Evolutionary conservation across 2,329 filamentous ascomycete species (phyloP), one percentile per base, ranked within the genome.

Genomic region (Cryphonectria carpinicola): DNA sequence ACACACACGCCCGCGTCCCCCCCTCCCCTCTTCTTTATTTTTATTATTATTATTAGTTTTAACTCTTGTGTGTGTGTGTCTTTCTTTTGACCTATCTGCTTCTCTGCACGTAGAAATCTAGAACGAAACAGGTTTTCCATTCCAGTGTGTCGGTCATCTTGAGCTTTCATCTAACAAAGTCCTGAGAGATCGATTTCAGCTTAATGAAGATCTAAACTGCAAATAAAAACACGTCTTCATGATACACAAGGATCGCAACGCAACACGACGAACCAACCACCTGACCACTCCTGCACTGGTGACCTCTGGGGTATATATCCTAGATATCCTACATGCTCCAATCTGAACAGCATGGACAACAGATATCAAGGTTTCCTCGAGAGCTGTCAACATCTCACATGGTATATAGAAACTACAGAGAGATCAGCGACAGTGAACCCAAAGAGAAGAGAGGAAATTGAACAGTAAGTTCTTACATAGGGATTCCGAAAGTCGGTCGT

Each of bases 401-500:
- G 1, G 37, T 64, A n/a, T 64, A 64, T 37, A 64, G 61, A 43
- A 64, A 64, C 61, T 64, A 17, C 25, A 13, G 39, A 25, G 7
- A 17, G 37, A 22, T 43, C 61, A 64, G 28, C 7, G 25, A 64
- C 0, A 28, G 19, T 7, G 11, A n/a, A 41, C 28, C 28, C 28
- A 28, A 28, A 28, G 28, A 28, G 10, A 39, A 61, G 32, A 61
- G 25, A 60, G 17, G 37, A 62, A 13, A 19, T 19, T 2, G 11
- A 11, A n/a, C 60, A 32, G 6, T n/a, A 11, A 32, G 2, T 35
- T 65, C 71, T 69, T 37, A 82, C 78, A 67, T 81, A 81, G 17
- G 77, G 75, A 65, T 82, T 82, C 71, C 81, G 74, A 32, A 81
- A 78, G 70, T 82, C 81, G 0, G 80, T 82, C 14, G 72, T 75